Conservation (phyloP, 495 filamentous ascomycete genomes). For the Neurospora pannonica region DNA sequence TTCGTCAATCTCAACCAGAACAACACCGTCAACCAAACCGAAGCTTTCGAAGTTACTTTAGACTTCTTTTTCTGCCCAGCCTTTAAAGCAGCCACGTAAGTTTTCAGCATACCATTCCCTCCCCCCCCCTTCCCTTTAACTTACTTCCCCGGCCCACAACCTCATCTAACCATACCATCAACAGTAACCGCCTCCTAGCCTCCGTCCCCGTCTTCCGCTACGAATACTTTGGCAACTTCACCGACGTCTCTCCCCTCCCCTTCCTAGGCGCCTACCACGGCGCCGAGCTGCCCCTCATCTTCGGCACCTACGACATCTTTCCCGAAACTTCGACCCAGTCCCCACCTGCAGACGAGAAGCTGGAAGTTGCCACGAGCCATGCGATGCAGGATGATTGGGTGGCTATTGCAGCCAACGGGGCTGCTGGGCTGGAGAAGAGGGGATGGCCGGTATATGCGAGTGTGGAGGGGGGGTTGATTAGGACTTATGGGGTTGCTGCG, state of each 20-base stretch:
- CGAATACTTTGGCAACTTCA: conserved; percentile 39
- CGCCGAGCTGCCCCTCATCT: conserved; percentile 39
- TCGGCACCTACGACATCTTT: conserved; percentile 31
- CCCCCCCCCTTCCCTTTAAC: neutral
- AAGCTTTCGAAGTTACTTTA: conserved; percentile 5
- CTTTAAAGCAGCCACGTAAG: conserved; percentile 10
- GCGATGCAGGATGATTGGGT: conserved; percentile 37
- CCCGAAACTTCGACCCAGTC: conserved; percentile 22
- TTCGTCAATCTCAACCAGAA: conserved; percentile 6
- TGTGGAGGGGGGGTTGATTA: neutral
- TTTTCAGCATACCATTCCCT: neutral
- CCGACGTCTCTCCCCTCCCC: conserved; percentile 26
- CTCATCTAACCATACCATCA: neutral
- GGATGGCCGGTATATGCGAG: neutral
- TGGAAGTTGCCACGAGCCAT: conserved; percentile 18
- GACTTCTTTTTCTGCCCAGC: conserved; percentile 18
- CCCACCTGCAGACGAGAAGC: neutral
- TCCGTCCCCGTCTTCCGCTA: conserved; percentile 33
- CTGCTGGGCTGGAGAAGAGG: neutral
- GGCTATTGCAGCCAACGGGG: conserved; percentile 21
- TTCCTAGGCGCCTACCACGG: conserved; percentile 46
- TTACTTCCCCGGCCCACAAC: neutral
- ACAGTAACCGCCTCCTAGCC: conserved; percentile 14
- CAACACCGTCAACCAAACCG: conserved; percentile 5
- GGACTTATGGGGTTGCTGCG: neutral